Percentiles rank a stretch among this genome's conserved stretches.
Conservation (phyloP, 768 basidiomycete genomes). For the Rhodotorula diobovata region DNA sequence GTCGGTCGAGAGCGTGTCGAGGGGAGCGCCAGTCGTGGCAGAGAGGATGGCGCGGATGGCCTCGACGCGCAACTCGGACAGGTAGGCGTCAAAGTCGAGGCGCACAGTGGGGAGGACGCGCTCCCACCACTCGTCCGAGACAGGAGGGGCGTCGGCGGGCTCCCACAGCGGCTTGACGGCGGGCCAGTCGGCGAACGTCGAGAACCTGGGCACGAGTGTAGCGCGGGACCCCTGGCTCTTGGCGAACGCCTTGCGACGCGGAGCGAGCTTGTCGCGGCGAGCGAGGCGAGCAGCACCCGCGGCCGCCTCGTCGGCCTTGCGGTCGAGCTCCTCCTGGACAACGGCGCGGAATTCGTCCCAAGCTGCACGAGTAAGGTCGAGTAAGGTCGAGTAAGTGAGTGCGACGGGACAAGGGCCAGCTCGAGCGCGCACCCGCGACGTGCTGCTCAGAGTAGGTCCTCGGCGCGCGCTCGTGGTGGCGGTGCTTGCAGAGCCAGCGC, state of each 20-base stretch:
- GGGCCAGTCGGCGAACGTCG: neutral
- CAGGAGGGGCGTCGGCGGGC: no score
- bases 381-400: no score
- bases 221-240: neutral
- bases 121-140: neutral
- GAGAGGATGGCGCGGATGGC: neutral
- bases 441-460: neutral
- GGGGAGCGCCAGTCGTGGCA: neutral
- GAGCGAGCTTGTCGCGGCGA: neutral
- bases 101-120: neutral
- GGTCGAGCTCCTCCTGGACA: neutral
- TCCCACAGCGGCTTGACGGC: neutral
- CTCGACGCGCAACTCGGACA: neutral
- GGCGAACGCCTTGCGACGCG: neutral
- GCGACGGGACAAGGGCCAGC: no score
- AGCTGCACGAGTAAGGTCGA: neutral
- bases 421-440: neutral
- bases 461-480: neutral
- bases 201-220: neutral
- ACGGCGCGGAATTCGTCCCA: neutral
- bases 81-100: neutral
- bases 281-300: neutral
- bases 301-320: neutral
- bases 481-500: neutral
- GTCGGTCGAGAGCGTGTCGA: neutral